Evolutionary conservation across 208 protist genomes (phyloP).

Genomic region (Wallacemonas sp.): DNA sequence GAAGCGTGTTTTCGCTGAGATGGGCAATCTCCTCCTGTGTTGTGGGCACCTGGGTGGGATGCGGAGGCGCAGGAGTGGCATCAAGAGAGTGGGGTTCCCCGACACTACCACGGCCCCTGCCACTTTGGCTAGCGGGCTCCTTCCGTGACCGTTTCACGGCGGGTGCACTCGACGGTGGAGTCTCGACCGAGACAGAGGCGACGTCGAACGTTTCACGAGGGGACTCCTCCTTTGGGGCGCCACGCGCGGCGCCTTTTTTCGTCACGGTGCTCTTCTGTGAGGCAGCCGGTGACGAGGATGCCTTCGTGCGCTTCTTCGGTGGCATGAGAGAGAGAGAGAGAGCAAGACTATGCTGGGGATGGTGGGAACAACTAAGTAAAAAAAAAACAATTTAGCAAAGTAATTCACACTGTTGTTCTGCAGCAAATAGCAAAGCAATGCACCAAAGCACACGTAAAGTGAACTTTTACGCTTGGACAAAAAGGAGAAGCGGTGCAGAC

Average conservation of each 20-base stretch:
- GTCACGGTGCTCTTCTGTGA: slow-evolving; percentile 12
- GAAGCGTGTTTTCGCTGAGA: slow-evolving; percentile 44
- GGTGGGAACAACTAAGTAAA: too few relatives aligned
- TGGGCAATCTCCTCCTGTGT: slow-evolving; percentile 8
- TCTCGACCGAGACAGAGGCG: slow-evolving; percentile 26
- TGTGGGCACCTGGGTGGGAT: slow-evolving; percentile 25
- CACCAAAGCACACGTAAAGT: too few relatives aligned
- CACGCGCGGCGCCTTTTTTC: not conserved
- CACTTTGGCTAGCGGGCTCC: not conserved
- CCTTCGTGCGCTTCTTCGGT: too few relatives aligned
- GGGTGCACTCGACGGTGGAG: not conserved
- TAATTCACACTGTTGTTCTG: too few relatives aligned
- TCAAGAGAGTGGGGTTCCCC: too few relatives aligned
- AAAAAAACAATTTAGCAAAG: too few relatives aligned
- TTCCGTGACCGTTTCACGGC: not conserved
- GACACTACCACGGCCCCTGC: not conserved
- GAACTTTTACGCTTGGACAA: too few relatives aligned
- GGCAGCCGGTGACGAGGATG: too few relatives aligned
- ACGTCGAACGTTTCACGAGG: slow-evolving; percentile 21
- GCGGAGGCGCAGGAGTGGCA: not conserved
- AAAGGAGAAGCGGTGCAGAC: too few relatives aligned
- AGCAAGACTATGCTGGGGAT: too few relatives aligned
- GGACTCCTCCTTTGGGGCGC: not conserved
- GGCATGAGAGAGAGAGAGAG: too few relatives aligned
- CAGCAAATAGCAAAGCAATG: too few relatives aligned